Base-by-base conservation (phyloP, 148 eudicot species). In the Fagopyrum homotropicum region DNA sequence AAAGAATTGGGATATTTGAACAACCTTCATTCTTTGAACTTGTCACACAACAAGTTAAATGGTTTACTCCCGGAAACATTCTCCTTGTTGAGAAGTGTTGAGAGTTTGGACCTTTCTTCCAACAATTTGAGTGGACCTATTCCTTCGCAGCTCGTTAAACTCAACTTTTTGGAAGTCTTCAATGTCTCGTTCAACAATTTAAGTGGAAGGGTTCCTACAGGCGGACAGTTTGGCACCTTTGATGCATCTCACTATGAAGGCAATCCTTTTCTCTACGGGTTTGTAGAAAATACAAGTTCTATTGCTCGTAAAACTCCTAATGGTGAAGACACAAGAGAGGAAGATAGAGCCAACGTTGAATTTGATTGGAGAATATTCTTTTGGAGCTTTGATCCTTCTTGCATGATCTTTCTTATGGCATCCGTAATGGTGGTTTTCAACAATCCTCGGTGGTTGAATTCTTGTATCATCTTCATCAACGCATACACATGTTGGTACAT, bases 61-160 rank as follows among this genome's bases (percentile, higher is more conserved):
- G 82, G 82, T 0, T 48, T 56, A 17, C 75, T 80, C 8, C 80
- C 82, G 0, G 16, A 8, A 9, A 76, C 45, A 30, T 61, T 80
- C 7, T 72, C 82, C 2, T 44, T 15, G 16, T 17, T 80, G 30
- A 30, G 47, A 0, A 7, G 50, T 4, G 46, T 80, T 9, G 78
- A 80, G 59, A 75, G 82, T 72, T 26, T 80, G 5, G 75, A 79
- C 61, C 61, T 81, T 45, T 77, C 83, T 2, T 73, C 69, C 75
- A 81, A 81, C 48, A 56, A 56, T 3, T 50, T 79, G 29, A 79
- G 51, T 19, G 78, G 75, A 59, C 30, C 15, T 0, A 75, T 79
- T 16, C 72, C 81, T 4, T 40, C n/a, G 4, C 9, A 22, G 26
- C 72, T 71, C 3, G 51, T 54, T 9, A 22, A 69, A 17, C 47